These are phyloP conservation scores for Geranium incanum DNA, from an alignment of 441 rosid genomes.

Conservation along the genomic window DNA sequence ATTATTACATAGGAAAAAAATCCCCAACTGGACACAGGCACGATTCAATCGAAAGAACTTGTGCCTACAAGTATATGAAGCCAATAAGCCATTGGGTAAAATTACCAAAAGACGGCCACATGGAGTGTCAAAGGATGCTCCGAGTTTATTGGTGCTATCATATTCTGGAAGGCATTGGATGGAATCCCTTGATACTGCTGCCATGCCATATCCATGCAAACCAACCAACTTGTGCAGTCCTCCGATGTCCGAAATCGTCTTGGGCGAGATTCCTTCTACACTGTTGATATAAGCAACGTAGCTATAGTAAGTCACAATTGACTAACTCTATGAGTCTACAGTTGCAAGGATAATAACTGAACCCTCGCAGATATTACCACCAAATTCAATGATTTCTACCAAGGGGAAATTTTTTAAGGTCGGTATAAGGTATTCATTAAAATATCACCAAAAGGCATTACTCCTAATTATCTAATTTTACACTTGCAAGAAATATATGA, in stretches of 20 bases:
- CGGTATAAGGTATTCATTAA: no score
- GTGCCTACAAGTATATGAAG: background rate
- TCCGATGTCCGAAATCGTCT: conserved; percentile 47
- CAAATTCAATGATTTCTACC: no score
- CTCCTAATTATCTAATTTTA: background rate
- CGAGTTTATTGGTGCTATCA: conserved; percentile 38
- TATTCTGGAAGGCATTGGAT: conserved; percentile 58
- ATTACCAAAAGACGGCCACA: conserved; percentile 55
- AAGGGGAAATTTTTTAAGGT: no score
- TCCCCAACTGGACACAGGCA: background rate
- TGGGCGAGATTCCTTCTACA: conserved; percentile 43
- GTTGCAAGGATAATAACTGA: no score
- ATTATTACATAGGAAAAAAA: background rate
- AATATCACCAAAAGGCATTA: no score
- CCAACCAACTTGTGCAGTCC: conserved; percentile 54
- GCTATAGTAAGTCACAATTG: background rate
- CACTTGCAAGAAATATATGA: background rate
- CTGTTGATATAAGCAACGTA: conserved; percentile 24
- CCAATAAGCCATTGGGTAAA: conserved; percentile 6
- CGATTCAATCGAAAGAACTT: background rate
- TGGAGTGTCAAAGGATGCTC: conserved; percentile 70
- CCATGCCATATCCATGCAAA: conserved; percentile 40
- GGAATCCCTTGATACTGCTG: conserved; percentile 57
- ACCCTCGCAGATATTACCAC: no score
- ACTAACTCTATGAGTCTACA: background rate